Evolutionary conservation across 345 rosid genomes (phyloP).

Genomic region (Acer campestre): DNA sequence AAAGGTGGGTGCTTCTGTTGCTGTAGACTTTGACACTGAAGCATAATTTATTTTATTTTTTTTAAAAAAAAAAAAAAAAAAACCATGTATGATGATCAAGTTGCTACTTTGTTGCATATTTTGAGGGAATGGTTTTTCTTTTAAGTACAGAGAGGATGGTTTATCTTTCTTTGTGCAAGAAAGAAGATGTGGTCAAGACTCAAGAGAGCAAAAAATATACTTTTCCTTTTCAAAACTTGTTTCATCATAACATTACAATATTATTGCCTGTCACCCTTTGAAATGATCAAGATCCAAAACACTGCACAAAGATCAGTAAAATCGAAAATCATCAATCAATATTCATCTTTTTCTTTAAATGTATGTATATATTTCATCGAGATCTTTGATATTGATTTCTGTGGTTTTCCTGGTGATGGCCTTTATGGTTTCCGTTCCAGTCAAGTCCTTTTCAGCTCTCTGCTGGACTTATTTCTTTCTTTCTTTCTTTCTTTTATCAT

Average conservation of each 20-base stretch:
- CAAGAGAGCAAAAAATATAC: constrained; percentile 10
- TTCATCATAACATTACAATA: constrained; percentile 18
- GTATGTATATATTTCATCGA: constrained; percentile 26
- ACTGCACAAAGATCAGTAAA: constrained; percentile 29
- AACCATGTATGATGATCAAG: no score
- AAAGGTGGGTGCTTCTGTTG: constrained; percentile 35
- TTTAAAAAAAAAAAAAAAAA: no score
- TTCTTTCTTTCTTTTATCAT: constrained; percentile 29
- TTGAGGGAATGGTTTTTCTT: constrained; percentile 18
- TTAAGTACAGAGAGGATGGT: constrained; percentile 31
- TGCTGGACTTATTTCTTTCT: constrained; percentile 2
- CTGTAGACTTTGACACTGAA: constrained; percentile 16
- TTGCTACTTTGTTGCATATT: constrained; percentile 18
- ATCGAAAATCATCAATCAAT: constrained; percentile 20
- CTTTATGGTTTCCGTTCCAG: constrained; percentile 51
- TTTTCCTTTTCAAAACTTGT: constrained; percentile 14
- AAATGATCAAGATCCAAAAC: constrained; percentile 18
- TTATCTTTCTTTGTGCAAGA: constrained; percentile 33
- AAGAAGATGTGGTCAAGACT: constrained; percentile 6
- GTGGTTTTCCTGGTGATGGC: constrained; percentile 25
- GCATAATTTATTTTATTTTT: neutral
- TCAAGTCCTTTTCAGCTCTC: constrained; percentile 53
- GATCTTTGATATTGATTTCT: constrained; percentile 27
- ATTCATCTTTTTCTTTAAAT: constrained; percentile 25
- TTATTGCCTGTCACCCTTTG: constrained; percentile 1